A percentile compares a stretch with the other conserved stretches of the same genome.
Conservation (phyloP, 2,329 filamentous ascomycete species). For the Hymenoscyphus fraxineus region DNA sequence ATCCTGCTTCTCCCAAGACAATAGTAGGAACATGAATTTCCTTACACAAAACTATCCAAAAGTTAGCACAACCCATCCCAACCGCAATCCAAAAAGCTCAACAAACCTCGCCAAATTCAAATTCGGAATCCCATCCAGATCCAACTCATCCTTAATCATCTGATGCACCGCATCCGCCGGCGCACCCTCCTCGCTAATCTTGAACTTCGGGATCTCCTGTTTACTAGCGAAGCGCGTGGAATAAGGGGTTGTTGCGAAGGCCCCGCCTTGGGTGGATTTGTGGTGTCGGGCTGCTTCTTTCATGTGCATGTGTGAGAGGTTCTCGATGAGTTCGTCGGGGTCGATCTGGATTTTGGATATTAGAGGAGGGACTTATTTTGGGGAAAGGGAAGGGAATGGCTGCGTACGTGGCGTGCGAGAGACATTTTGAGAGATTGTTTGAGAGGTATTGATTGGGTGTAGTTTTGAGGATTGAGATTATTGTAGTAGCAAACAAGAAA, state of each 20-base stretch:
- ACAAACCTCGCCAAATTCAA: conserved; percentile 58
- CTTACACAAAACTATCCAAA: conserved; percentile 9
- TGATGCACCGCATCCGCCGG: conserved; percentile 62
- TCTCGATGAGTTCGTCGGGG: conserved; percentile 52
- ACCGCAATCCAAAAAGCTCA: neutral
- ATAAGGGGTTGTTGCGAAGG: conserved; percentile 55
- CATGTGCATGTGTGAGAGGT: conserved; percentile 45
- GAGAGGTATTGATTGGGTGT: neutral
- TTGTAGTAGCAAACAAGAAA: too few species aligned
- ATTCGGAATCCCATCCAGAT: conserved; percentile 63
- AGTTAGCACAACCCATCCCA: neutral
- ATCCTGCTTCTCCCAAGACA: too few species aligned
- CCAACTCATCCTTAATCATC: conserved; percentile 59
- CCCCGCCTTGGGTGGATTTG: conserved; percentile 39
- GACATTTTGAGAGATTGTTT: conserved; percentile 37
- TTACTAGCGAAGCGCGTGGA: conserved; percentile 53
- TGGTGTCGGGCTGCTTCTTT: conserved; percentile 35
- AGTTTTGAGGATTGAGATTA: neutral
- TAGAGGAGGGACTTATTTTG: neutral
- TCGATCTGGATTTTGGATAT: conserved; percentile 42
- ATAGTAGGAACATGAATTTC: too few species aligned
- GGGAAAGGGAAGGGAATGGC: neutral
- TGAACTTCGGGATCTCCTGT: conserved; percentile 56
- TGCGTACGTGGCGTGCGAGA: conserved; percentile 46
- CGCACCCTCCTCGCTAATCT: conserved; percentile 53